phyloP scores from a whole-genome alignment of 2,329 filamentous ascomycete species.

The Sclerotiophoma versabilis region DNA sequence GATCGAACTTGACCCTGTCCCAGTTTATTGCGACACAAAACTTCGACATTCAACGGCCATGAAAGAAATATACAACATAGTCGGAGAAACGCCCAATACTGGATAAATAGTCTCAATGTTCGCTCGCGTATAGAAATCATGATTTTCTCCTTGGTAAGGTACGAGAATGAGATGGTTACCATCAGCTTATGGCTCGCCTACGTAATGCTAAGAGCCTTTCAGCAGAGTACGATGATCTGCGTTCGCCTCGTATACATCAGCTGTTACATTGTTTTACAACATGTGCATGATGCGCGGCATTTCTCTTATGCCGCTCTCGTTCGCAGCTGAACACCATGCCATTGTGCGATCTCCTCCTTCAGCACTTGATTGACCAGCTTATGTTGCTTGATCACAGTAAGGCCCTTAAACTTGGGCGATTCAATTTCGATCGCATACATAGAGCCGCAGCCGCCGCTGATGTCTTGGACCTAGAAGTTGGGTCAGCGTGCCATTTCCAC shows the following conservation, averaged over 20 bases:
- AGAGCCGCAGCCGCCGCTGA: conserved; percentile 82
- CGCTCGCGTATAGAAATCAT: no score
- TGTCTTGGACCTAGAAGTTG: conserved; percentile 69
- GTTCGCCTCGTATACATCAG: not conserved
- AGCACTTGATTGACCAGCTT: conserved; percentile 78
- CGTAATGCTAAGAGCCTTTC: not conserved
- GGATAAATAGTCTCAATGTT: no score
- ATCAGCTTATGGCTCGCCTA: not conserved
- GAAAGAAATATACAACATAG: no score
- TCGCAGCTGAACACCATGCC: conserved; percentile 84
- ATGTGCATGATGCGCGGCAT: conserved; percentile 5
- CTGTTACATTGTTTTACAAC: conserved; percentile 20
- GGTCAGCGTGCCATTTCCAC: conserved; percentile 12
- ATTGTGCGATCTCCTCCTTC: conserved; percentile 76
- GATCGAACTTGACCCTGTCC: no score
- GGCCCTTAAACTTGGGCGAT: conserved; percentile 73
- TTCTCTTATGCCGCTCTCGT: conserved; percentile 61
- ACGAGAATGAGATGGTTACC: not conserved
- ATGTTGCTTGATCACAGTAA: conserved; percentile 80
- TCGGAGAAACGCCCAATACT: no score
- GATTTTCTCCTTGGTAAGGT: no score
- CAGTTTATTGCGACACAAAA: no score
- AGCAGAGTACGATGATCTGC: not conserved
- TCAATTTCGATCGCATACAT: conserved; percentile 87
- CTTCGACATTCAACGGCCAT: no score